A percentile compares a stretch with the other conserved stretches of the same genome.
Conservation (phyloP, 83 land plant species). For the Picea abies region DNA sequence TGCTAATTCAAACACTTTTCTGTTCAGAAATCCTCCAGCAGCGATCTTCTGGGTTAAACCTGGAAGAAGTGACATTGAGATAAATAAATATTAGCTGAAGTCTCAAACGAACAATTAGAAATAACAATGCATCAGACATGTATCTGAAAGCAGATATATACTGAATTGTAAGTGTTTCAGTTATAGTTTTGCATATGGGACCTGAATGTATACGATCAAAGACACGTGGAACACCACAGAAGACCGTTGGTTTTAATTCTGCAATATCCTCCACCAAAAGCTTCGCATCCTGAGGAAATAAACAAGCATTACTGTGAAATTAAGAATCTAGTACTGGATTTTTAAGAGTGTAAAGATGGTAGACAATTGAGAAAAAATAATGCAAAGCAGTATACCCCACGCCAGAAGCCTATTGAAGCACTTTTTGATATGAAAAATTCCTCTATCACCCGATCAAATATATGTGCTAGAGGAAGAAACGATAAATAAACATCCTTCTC, state of each 20-base stretch:
- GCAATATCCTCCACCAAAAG: conserved; percentile 83
- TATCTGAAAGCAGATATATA: background rate
- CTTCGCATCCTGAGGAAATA: conserved; percentile 79
- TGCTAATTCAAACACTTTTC: conserved; percentile 67
- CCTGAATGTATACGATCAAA: conserved; percentile 90
- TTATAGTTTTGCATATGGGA: conserved; percentile 11
- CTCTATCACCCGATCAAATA: conserved; percentile 92
- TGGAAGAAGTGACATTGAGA: conserved; percentile 30
- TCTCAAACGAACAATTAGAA: background rate
- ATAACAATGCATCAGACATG: background rate
- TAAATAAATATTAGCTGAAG: conserved; percentile 1
- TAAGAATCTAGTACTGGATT: background rate
- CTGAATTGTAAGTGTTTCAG: background rate
- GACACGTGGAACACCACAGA: conserved; percentile 97
- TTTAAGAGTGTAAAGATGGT: background rate
- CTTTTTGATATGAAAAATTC: conserved; percentile 81
- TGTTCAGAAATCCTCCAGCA: conserved; percentile 53
- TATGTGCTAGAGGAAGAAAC: conserved; percentile 96
- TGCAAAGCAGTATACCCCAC: conserved; percentile 65
- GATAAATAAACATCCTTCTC: conserved; percentile 81
- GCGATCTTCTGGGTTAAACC: conserved; percentile 62
- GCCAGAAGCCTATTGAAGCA: conserved; percentile 97
- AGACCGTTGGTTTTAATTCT: conserved; percentile 89
- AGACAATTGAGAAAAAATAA: conserved; percentile 10
- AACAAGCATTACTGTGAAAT: background rate